phyloP scores from a whole-genome alignment of 2,329 filamentous ascomycete species.

The Beauveria scarabaeidicola region DNA sequence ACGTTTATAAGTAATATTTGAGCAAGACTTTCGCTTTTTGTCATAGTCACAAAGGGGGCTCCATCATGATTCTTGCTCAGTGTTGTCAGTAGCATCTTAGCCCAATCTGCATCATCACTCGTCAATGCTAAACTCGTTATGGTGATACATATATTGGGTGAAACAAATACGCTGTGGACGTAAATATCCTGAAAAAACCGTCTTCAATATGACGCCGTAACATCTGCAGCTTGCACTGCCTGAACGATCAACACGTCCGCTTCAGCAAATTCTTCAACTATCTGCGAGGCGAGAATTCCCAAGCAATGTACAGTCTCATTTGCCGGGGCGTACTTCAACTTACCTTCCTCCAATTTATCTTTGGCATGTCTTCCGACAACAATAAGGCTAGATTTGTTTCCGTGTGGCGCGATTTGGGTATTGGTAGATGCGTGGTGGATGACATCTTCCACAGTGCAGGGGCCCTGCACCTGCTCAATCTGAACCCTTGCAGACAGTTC shows the following conservation, averaged over 20 bases:
- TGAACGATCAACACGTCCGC: constrained; percentile 22
- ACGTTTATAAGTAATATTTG: too few relatives aligned
- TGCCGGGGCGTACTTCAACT: constrained; percentile 12
- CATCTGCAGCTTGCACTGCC: background rate
- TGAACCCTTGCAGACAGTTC: constrained; percentile 15
- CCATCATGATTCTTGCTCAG: too few relatives aligned
- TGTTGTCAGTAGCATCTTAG: too few relatives aligned
- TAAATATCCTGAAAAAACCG: background rate
- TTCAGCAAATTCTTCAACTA: constrained; percentile 17
- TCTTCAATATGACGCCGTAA: background rate
- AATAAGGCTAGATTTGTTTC: constrained; percentile 15
- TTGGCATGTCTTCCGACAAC: constrained; percentile 18
- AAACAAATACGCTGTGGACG: background rate
- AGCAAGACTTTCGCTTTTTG: too few relatives aligned
- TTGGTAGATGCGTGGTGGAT: constrained; percentile 15
- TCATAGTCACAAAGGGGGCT: too few relatives aligned
- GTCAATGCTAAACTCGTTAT: constrained; percentile 17
- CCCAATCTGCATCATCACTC: constrained; percentile 40
- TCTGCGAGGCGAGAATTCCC: constrained; percentile 17
- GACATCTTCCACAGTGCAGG: constrained; percentile 17
- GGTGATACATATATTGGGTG: too few relatives aligned
- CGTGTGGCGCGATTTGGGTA: background rate
- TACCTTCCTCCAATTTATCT: constrained; percentile 16
- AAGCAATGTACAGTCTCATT: constrained; percentile 18
- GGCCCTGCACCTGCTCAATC: constrained; percentile 14